phyloP scores from a whole-genome alignment of 1,284 basidiomycete genomes.

The Heterobasidion annosum region DNA sequence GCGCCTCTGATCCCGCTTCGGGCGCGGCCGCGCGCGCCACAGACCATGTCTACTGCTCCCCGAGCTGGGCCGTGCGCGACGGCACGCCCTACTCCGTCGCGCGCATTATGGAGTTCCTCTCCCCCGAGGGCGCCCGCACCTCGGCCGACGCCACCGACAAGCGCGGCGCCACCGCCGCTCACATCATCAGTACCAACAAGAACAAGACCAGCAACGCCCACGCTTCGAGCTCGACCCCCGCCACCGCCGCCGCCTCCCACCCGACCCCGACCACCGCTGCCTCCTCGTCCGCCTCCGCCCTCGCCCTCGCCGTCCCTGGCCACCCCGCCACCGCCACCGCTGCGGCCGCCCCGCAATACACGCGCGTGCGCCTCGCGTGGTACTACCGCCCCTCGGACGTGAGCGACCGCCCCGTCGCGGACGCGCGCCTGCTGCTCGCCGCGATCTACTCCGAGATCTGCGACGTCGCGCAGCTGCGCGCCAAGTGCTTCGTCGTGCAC shows the following conservation, averaged over 20 bases:
- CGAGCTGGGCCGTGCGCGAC: constrained; percentile 83
- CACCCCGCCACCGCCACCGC: constrained; percentile 18
- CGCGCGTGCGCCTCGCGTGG: constrained; percentile 83
- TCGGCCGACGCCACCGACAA: too few species aligned
- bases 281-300: not conserved
- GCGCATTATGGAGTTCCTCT: constrained; percentile 93
- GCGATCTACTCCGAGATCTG: constrained; percentile 95
- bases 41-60: constrained; percentile 96
- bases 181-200: too few species aligned
- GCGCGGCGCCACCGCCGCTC: too few species aligned
- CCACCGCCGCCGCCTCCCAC: not conserved
- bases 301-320: constrained; percentile 12
- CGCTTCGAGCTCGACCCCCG: constrained; percentile 1
- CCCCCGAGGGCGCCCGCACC: constrained; percentile 51
- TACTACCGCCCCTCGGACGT: constrained; percentile 91
- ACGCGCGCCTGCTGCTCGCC: constrained; percentile 84
- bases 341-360: constrained; percentile 14
- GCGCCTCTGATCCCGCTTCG: too few species aligned
- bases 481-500: constrained; percentile 89
- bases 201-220: too few species aligned
- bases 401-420: constrained; percentile 75
- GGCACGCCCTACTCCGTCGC: constrained; percentile 91
- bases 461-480: constrained; percentile 85
- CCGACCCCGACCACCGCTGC: too few species aligned
- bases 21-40: not conserved